Evolutionary conservation across 78 protist genomes (phyloP), one percentile per base, ranked within the genome.

Genomic region (Fonticula alba): DNA sequence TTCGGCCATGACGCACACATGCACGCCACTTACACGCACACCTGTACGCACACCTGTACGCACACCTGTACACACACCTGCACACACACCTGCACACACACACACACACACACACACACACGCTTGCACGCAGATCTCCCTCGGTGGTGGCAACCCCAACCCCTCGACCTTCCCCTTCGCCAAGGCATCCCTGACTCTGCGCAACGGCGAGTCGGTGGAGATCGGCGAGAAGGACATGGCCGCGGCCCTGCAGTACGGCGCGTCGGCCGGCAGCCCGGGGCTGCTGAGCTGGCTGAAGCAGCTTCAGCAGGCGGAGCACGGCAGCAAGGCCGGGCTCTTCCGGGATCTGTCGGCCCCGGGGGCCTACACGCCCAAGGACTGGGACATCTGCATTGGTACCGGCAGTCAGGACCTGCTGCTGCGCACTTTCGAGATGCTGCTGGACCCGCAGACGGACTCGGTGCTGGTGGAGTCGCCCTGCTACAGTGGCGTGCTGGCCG

Each of bases 131-230:
- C 38, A 64, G 32, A 35, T 64, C 35, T 56, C 56, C 3, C 61
- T 62, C 19, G 78, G 78, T 0, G 78, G 72, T 1, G 78, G 78
- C 19, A 5, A 60, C 61, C 78, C 78, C 38, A 65, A 73, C 54
- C 68, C 78, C 0, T 27, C 24, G 3, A 51, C 56, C 7, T 73
- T 73, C 53, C 77, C 77, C 7, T 36, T 72, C 65, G 2, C 43
- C 29, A 0, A 13, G 17, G 2, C 47, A 14, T 0, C 35, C 43
- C 3, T 54, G 47, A 33, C 14, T 1, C 49, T 64, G 24, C 20
- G 6, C 19, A 26, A 13, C n/a, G 66, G 36, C 32, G 2, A 3
- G 31, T 37, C 3, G 43, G 17, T 38, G 43, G 43, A 3, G 43
- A 3, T 38, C 43, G 43, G 7, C 17, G 43, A 7, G 17, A 7